These are phyloP conservation scores for Aspergillus intermedius DNA, from an alignment of 2,329 filamentous ascomycete genomes.

Conservation along the genomic window DNA sequence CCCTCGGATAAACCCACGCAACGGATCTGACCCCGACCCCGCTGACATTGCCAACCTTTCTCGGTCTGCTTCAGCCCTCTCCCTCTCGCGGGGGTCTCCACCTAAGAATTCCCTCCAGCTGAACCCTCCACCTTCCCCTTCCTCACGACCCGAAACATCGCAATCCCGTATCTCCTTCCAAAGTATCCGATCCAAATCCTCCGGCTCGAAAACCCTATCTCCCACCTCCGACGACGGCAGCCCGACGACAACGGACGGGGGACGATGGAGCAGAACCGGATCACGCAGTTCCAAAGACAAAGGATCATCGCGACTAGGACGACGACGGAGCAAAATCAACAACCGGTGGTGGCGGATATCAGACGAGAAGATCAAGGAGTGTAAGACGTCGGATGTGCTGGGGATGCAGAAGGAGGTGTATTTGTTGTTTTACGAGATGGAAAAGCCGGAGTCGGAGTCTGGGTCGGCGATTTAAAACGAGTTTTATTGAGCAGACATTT, in stretches of 20 bases:
- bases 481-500: too few relatives aligned
- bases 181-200: slow-evolving; percentile 23
- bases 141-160: slow-evolving; percentile 22
- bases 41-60: background rate
- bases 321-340: slow-evolving; percentile 54
- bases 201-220: slow-evolving; percentile 17
- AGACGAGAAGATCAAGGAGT: slow-evolving; percentile 92
- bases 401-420: slow-evolving; percentile 96
- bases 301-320: slow-evolving; percentile 26
- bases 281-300: background rate
- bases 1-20: slow-evolving; percentile 36
- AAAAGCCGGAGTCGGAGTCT: slow-evolving; percentile 36
- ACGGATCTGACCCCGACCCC: slow-evolving; percentile 22
- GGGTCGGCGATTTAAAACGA: too few relatives aligned
- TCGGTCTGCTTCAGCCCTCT: slow-evolving; percentile 26
- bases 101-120: slow-evolving; percentile 11
- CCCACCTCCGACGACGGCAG: slow-evolving; percentile 18
- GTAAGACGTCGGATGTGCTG: slow-evolving; percentile 84
- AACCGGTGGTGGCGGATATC: slow-evolving; percentile 97
- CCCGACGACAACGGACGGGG: slow-evolving; percentile 18
- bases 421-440: slow-evolving; percentile 88
- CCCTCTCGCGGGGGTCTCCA: slow-evolving; percentile 25
- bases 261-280: slow-evolving; percentile 15
- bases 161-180: slow-evolving; percentile 29
- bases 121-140: slow-evolving; percentile 10